These are phyloP conservation scores for Tephrocybe sp. DNA, from an alignment of 768 basidiomycete species.

Conservation along the genomic window DNA sequence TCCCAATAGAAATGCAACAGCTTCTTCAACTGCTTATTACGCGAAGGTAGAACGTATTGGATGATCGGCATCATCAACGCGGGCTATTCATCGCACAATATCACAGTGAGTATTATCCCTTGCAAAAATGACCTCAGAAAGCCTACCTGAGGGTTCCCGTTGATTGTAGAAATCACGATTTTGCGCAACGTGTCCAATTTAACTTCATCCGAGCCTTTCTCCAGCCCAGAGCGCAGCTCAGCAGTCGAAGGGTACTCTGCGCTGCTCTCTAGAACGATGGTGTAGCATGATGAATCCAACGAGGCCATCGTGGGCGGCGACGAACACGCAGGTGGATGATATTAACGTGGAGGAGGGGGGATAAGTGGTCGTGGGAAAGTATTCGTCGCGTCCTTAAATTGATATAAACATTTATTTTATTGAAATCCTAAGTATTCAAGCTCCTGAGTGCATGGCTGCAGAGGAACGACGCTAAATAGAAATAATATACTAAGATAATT, in stretches of 20 bases:
- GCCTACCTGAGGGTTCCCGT: conserved; percentile 88
- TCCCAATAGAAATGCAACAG: conserved; percentile 95
- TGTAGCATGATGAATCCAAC: conserved; percentile 72
- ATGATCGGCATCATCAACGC: conserved; percentile 96
- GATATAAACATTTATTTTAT: neutral
- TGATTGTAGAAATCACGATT: conserved; percentile 92
- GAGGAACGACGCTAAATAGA: too few species aligned
- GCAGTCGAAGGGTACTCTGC: conserved; percentile 76
- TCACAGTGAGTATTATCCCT: neutral
- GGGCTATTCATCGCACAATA: conserved; percentile 51
- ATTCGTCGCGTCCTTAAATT: conserved; percentile 9
- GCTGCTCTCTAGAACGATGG: conserved; percentile 72
- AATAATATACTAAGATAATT: too few species aligned
- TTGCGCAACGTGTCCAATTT: conserved; percentile 94
- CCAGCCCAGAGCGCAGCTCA: conserved; percentile 79
- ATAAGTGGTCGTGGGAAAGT: conserved; percentile 17
- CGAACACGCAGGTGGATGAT: conserved; percentile 9
- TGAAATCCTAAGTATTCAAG: too few species aligned
- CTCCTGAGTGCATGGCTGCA: too few species aligned
- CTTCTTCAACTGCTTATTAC: conserved; percentile 97
- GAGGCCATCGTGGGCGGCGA: conserved; percentile 28
- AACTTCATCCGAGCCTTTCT: conserved; percentile 96
- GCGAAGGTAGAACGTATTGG: conserved; percentile 94
- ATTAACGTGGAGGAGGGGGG: conserved; percentile 14
- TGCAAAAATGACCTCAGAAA: neutral